Base-by-base conservation (phyloP, 345 rosid genomes). In the Lepidium didymum region DNA sequence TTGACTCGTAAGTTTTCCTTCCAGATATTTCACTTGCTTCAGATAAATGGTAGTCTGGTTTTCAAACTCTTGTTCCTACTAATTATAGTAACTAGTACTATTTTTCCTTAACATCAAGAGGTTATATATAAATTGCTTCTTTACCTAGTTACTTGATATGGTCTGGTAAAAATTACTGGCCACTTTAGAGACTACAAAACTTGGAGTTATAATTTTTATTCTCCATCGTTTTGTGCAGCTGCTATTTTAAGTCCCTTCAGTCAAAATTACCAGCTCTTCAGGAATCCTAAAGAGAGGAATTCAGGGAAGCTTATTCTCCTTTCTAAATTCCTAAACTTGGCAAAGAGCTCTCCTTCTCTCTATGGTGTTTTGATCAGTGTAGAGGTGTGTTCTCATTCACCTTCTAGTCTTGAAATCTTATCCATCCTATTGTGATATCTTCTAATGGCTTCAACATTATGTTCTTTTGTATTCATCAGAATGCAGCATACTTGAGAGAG, bases 311-410 rank as follows among this genome's bases (percentile, higher is more conserved):
- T 86, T 36, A 16, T 85, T 9, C 69, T 73, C 0, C 73, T 92
- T 72, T 70, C 82, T 16, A 86, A 85, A 12, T 92, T 92, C 75
- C 72, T 92, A 65, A 72, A 36, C 43, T 13, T 87, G 86, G 83
- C 91, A 34, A 85, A 73, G 37, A 85, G 74, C 13, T 25, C 83
- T 11, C 77, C 60, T 76, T 78, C 96, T 47, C 78, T 92, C 54
- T 69, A 81, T 1, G 87, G 96, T 36, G 79, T 87, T 74, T 79
- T 87, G 79, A 83, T 92, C 67, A 67, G 78, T 76, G 81, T 92
- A 65, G 96, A 90, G 96, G 98, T 90, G 55, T 65, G 84, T 72
- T 70, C 47, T 81, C 3, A 16, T 49, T 16, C 8, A 69, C 25
- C 15, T 51, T 53, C 34, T n/a, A 33, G 11, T 37, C 50, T 45